Percentiles rank a stretch among this genome's conserved stretches.
Evolutionary conservation across 208 protist species (phyloP).

Genomic region (Trypanosoma caninum): DNA sequence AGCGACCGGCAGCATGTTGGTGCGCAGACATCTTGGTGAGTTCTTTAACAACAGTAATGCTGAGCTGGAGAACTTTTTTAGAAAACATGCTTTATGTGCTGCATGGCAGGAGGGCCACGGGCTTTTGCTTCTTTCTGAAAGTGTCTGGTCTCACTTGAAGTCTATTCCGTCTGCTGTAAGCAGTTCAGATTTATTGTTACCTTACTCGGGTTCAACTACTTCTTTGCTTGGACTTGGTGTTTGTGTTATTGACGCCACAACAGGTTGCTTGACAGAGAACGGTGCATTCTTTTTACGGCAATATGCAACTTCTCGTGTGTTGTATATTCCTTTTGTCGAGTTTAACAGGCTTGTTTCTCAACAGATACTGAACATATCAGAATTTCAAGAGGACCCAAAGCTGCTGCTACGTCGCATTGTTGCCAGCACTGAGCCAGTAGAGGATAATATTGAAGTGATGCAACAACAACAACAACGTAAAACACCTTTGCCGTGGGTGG

Average conservation of each 20-base stretch:
- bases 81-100: conserved; percentile 15
- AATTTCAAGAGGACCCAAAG: conserved; percentile 12
- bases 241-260: conserved; percentile 30
- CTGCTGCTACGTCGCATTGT: conserved; percentile 4
- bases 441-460: not conserved
- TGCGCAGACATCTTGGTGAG: conserved; percentile 25
- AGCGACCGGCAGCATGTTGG: conserved; percentile 18
- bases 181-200: not conserved
- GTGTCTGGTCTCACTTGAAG: conserved; percentile 23
- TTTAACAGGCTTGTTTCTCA: conserved; percentile 54
- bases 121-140: conserved; percentile 35
- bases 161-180: conserved; percentile 4
- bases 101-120: conserved; percentile 44
- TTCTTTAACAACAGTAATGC: conserved; percentile 27
- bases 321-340: conserved; percentile 45
- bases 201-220: not conserved
- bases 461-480: too few relatives aligned
- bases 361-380: conserved; percentile 37
- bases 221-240: conserved; percentile 48
- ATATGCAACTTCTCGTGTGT: conserved; percentile 31
- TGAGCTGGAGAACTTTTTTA: conserved; percentile 12
- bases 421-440: not conserved
- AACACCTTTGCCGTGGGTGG: conserved; percentile 10
- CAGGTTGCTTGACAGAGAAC: conserved; percentile 53
- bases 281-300: conserved; percentile 42